Evolutionary conservation across 768 basidiomycete species (phyloP).

Genomic region (Boletus edulis): DNA sequence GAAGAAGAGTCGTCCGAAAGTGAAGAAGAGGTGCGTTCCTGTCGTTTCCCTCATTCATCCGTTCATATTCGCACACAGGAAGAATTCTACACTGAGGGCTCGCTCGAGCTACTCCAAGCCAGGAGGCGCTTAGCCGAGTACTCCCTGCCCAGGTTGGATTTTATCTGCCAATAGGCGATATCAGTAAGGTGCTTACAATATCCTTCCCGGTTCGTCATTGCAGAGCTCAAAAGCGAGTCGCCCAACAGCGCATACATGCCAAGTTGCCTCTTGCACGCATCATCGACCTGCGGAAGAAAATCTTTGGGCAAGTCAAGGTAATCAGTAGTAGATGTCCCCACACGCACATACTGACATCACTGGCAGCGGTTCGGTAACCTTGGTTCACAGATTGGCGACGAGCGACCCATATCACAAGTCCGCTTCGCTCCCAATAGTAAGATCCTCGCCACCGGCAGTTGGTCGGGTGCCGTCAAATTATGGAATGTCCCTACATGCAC

Average conservation of each 20-base stretch:
- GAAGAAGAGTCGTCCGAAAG: slow-evolving; percentile 67
- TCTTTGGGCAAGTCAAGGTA: slow-evolving; percentile 89
- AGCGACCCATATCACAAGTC: slow-evolving; percentile 89
- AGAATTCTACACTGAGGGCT: slow-evolving; percentile 95
- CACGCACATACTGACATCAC: not conserved
- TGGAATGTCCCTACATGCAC: slow-evolving; percentile 96
- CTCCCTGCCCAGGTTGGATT: slow-evolving; percentile 92
- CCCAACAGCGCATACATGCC: slow-evolving; percentile 89
- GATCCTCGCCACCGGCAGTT: slow-evolving; percentile 88
- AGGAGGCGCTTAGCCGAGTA: slow-evolving; percentile 87
- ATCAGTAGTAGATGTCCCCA: slow-evolving; percentile 12
- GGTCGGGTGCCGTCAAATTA: slow-evolving; percentile 92
- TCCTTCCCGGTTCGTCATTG: slow-evolving; percentile 39
- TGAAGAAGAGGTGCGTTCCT: slow-evolving; percentile 66
- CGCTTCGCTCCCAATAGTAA: slow-evolving; percentile 92
- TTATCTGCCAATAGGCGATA: slow-evolving; percentile 52
- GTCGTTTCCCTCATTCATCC: not conserved
- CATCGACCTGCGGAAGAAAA: slow-evolving; percentile 89
- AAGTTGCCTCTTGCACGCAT: slow-evolving; percentile 83
- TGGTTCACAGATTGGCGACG: slow-evolving; percentile 97
- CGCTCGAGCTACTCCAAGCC: slow-evolving; percentile 81
- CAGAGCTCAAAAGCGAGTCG: slow-evolving; percentile 95
- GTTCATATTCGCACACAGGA: slow-evolving; percentile 45
- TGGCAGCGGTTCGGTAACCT: slow-evolving; percentile 82
- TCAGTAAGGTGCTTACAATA: slow-evolving; percentile 77